phyloP scores from a whole-genome alignment of 2,329 filamentous ascomycete genomes.

The Alternaria solani region DNA sequence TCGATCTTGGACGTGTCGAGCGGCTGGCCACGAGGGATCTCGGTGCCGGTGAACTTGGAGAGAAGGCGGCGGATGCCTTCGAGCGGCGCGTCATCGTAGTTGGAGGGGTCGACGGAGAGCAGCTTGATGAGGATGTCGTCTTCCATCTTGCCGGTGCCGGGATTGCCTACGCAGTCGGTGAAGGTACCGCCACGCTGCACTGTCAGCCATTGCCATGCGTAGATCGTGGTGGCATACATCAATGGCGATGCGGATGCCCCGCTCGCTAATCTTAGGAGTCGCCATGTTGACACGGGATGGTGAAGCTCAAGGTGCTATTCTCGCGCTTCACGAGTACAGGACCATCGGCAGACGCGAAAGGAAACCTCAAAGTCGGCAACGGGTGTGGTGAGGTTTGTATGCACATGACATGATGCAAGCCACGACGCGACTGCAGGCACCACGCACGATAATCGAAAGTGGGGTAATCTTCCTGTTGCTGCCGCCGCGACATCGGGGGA shows the following conservation, averaged over 20 bases:
- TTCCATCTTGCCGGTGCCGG: slow-evolving; percentile 70
- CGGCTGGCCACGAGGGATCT: slow-evolving; percentile 80
- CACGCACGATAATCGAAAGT: slow-evolving; percentile 6
- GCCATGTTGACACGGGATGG: slow-evolving; percentile 27
- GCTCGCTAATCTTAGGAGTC: slow-evolving; percentile 42
- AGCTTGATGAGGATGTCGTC: slow-evolving; percentile 87
- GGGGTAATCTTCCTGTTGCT: slow-evolving; percentile 11
- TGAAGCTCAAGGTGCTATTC: neutral
- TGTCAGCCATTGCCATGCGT: neutral
- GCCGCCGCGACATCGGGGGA: slow-evolving; percentile 13
- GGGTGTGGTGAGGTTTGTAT: neutral
- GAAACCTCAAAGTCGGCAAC: neutral
- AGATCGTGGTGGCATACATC: slow-evolving; percentile 44
- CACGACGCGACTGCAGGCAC: neutral
- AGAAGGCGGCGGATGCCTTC: slow-evolving; percentile 90
- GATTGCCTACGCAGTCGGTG: slow-evolving; percentile 89
- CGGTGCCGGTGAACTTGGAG: slow-evolving; percentile 74
- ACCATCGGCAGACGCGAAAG: slow-evolving; percentile 1
- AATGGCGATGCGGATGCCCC: slow-evolving; percentile 78
- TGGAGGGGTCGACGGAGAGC: slow-evolving; percentile 86
- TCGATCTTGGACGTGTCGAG: slow-evolving; percentile 86
- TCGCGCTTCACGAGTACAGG: neutral
- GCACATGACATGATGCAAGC: slow-evolving; percentile 1
- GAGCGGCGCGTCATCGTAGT: slow-evolving; percentile 89
- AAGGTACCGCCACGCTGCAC: slow-evolving; percentile 82